Evolutionary conservation across 2,329 filamentous ascomycete species (phyloP), one percentile per base, ranked within the genome.

Genomic region (Scedosporium apiospermum): DNA sequence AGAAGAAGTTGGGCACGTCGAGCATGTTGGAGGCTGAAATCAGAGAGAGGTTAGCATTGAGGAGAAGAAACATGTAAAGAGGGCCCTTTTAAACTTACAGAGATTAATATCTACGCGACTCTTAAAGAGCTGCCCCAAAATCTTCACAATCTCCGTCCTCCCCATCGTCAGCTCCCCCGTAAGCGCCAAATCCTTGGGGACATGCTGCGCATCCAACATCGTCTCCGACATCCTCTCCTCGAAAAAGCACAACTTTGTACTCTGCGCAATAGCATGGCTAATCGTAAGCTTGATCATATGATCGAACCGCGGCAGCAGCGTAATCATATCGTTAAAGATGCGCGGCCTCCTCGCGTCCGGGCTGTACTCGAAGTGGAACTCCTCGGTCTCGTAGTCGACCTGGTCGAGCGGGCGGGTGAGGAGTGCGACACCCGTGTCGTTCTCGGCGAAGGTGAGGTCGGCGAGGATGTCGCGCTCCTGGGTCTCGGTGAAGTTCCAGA

Each of bases 271-370:
- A 44, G 93, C 95, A 72, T 99, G 95, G 73, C 90, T 96, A 78
- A 99, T 99, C 41, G 93, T 92, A 16, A 99, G 82, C 76, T 98
- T 98, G 72, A 98, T 96, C 93, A 99, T 98, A 76, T 99, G 95
- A 76, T 99, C 95, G 30, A 82, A 85, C 46, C 91, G 88, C 64
- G 91, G 96, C 65, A 96, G 83, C 55, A 99, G 79, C 0, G 95
- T 99, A 69, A 99, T 98, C 95, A 99, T 99, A 74, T 99, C 95
- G 76, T 99, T 98, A 78, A 96, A 99, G 34, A 99, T 90, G 63
- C 95, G 85, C 4, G 95, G 95, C 59, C 93, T 85, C 65, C 92
- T 88, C 41, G 95, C 91, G 63, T 91, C 83, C 0, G 86, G 83
- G 69, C 91, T 96, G 78, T 99, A 99, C 74, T 98, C 93, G 71